Evolutionary conservation across 306 rosid species (phyloP).

Genomic region (Acacia acuminata): DNA sequence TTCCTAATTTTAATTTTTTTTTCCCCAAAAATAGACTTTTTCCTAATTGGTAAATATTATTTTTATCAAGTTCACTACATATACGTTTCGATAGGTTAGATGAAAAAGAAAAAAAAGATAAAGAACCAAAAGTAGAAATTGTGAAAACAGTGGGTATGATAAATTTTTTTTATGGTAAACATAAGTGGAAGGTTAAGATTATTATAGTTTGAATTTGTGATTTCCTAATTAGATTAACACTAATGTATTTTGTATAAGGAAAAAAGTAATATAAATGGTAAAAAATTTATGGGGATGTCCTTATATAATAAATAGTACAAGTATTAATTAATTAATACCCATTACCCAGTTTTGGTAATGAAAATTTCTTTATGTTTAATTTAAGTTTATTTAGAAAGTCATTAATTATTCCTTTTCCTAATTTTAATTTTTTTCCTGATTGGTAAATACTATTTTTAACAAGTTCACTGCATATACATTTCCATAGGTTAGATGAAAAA

Average conservation of each 20-base stretch:
- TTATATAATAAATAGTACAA: neutral
- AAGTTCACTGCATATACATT: neutral
- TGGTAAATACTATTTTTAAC: neutral
- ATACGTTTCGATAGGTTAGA: neutral
- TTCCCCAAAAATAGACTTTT: too few species aligned
- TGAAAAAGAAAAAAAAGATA: neutral
- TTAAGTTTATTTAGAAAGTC: neutral
- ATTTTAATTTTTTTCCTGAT: neutral
- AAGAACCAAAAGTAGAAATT: neutral
- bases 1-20: neutral
- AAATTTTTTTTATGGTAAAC: neutral
- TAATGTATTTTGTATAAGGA: neutral
- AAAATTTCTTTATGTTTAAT: neutral
- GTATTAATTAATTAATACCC: neutral
- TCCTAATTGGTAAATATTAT: neutral
- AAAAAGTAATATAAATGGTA: neutral
- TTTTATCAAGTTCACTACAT: neutral
- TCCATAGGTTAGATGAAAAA: neutral
- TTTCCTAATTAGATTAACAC: neutral
- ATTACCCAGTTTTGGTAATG: neutral
- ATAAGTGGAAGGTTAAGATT: neutral
- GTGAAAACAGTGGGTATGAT: neutral
- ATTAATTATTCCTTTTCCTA: neutral
- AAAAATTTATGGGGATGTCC: neutral
- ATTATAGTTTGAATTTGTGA: neutral